Percentiles rank a stretch among this genome's conserved stretches.
phyloP scores from a whole-genome alignment of 2,329 filamentous ascomycete species.

The Diaporthe humulicola region DNA sequence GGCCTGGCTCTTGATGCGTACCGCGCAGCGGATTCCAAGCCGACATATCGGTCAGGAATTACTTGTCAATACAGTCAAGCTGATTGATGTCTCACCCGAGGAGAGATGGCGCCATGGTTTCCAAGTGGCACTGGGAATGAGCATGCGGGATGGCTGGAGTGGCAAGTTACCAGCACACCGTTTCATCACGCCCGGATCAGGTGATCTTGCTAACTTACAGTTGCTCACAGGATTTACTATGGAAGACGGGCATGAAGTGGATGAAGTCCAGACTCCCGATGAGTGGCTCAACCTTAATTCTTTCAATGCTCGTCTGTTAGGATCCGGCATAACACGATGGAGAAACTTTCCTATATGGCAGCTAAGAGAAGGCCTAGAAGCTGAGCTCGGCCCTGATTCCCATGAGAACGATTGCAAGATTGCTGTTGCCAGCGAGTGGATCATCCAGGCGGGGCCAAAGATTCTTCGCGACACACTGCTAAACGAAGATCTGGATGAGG shows the following conservation, averaged over 20 bases:
- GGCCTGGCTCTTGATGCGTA: background rate
- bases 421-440: background rate
- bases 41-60: background rate
- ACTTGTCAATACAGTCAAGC: background rate
- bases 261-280: background rate
- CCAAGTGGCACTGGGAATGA: background rate
- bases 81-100: background rate
- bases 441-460: background rate
- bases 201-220: background rate
- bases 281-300: slow-evolving; percentile 15
- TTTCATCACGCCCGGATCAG: no score
- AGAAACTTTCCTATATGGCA: background rate
- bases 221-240: background rate
- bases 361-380: slow-evolving; percentile 4
- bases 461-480: background rate
- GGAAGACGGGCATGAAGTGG: background rate
- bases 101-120: background rate
- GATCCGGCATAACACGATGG: background rate
- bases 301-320: background rate
- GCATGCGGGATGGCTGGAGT: background rate
- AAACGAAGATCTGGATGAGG: background rate
- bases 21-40: background rate
- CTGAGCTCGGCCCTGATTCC: background rate
- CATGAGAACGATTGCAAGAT: slow-evolving; percentile 11
- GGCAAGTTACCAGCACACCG: background rate